These are phyloP conservation scores for Dryadomyces sulphureus DNA, from an alignment of 2,329 filamentous ascomycete genomes.

Conservation along the genomic window DNA sequence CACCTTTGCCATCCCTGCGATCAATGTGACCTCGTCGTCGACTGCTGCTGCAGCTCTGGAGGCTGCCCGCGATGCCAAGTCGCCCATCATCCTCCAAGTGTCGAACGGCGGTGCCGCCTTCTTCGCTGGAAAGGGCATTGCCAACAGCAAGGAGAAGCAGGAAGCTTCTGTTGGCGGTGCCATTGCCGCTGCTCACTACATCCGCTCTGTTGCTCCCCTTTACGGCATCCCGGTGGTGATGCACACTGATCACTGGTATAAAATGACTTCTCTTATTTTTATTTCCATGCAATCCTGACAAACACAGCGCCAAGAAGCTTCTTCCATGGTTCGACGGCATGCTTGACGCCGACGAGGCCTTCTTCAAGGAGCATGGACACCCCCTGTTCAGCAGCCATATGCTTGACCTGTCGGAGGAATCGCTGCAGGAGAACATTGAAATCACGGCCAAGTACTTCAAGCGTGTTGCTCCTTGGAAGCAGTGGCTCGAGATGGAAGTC, in stretches of 20 bases:
- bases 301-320: constrained; percentile 87
- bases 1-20: constrained; percentile 75
- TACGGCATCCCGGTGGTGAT: constrained; percentile 88
- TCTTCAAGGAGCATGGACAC: constrained; percentile 86
- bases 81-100: constrained; percentile 84
- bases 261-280: not conserved
- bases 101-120: constrained; percentile 89
- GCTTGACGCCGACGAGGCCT: constrained; percentile 83
- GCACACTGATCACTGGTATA: constrained; percentile 66
- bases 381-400: constrained; percentile 90
- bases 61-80: constrained; percentile 82
- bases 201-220: constrained; percentile 69
- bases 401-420: constrained; percentile 93
- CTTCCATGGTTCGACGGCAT: constrained; percentile 95
- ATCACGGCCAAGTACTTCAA: constrained; percentile 90
- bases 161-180: constrained; percentile 77
- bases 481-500: constrained; percentile 97
- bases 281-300: not conserved
- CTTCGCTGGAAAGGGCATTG: constrained; percentile 82
- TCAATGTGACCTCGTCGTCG: constrained; percentile 90
- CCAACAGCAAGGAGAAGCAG: constrained; percentile 76
- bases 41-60: constrained; percentile 50
- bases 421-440: constrained; percentile 76
- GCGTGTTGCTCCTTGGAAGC: constrained; percentile 90
- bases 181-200: constrained; percentile 83